Percentiles rank a stretch among this genome's conserved stretches.
These are phyloP conservation scores for Schizosaccharomyces osmophilus DNA, from an alignment of 805 yeast genomes.

Conservation along the genomic window DNA sequence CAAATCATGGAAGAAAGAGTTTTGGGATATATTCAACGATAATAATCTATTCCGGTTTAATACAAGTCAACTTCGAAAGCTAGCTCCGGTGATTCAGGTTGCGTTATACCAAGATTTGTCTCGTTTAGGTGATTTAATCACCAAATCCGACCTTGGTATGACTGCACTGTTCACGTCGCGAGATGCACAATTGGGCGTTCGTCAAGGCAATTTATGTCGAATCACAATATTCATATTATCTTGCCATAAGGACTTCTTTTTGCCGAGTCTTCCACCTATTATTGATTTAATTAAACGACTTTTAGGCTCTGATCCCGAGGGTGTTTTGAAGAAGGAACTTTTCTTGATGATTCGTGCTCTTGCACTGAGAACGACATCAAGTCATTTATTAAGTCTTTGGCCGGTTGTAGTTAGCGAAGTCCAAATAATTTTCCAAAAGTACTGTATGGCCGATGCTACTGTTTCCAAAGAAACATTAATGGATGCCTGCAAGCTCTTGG, in stretches of 20 bases:
- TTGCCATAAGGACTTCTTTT: background rate
- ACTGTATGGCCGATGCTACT: constrained; percentile 23
- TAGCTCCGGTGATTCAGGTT: constrained; percentile 32
- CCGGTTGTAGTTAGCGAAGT: background rate
- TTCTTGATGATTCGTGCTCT: constrained; percentile 41
- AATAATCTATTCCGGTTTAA: constrained; percentile 25
- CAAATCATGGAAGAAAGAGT: constrained; percentile 38
- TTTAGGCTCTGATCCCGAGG: constrained; percentile 14
- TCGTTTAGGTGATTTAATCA: background rate
- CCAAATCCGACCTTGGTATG: constrained; percentile 8
- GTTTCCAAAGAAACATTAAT: constrained; percentile 20
- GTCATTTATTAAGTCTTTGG: constrained; percentile 32
- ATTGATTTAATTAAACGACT: background rate
- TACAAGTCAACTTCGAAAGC: constrained; percentile 10
- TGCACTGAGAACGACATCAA: constrained; percentile 32
- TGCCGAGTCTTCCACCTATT: background rate
- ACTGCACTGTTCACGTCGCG: constrained; percentile 51
- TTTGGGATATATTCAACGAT: constrained; percentile 45
- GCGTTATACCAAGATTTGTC: constrained; percentile 40
- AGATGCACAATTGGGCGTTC: constrained; percentile 36
- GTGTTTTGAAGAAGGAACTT: constrained; percentile 20
- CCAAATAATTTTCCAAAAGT: constrained; percentile 39
- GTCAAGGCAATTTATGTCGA: constrained; percentile 31
- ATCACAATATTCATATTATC: background rate
- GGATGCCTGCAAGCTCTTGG: constrained; percentile 55